phyloP scores from a whole-genome alignment of 2,329 filamentous ascomycete species.

The Helotiales sp. region DNA sequence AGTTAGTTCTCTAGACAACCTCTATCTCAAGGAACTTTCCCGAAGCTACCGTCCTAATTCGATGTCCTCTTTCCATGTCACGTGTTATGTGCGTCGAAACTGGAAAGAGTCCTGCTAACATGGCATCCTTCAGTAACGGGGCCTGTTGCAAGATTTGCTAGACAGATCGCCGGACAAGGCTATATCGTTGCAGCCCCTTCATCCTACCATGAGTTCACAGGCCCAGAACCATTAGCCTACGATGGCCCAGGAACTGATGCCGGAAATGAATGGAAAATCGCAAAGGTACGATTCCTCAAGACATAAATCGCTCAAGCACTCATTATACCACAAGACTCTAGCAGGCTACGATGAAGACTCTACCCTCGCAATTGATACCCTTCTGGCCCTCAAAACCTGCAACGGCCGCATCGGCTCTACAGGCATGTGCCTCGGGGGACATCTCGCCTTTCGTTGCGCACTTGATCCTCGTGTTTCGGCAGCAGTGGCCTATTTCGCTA shows the following conservation, averaged over 20 bases:
- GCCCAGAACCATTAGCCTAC: constrained; percentile 80
- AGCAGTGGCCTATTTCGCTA: constrained; percentile 86
- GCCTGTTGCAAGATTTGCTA: constrained; percentile 83
- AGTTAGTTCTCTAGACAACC: no score
- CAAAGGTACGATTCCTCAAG: constrained; percentile 55
- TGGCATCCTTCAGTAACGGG: constrained; percentile 67
- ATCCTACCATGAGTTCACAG: constrained; percentile 91
- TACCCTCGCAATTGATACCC: constrained; percentile 64
- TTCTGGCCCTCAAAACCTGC: constrained; percentile 73
- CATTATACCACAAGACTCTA: constrained; percentile 58
- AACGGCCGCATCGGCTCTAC: constrained; percentile 77
- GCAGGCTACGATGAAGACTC: constrained; percentile 85
- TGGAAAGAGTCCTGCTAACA: neutral
- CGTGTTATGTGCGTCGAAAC: neutral
- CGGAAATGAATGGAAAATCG: constrained; percentile 84
- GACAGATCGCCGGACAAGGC: constrained; percentile 88
- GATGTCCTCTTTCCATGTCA: no score
- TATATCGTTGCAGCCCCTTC: constrained; percentile 92
- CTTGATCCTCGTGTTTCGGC: constrained; percentile 77
- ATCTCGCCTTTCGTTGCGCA: constrained; percentile 71
- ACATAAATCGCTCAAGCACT: neutral
- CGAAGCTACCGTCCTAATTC: no score
- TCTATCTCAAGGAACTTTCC: no score
- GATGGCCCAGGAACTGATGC: constrained; percentile 84
- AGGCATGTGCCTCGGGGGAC: constrained; percentile 92